Percentiles rank a stretch among this genome's conserved stretches.
phyloP scores from a whole-genome alignment of 345 rosid genomes.

The Eucalyptus tenuipes region DNA sequence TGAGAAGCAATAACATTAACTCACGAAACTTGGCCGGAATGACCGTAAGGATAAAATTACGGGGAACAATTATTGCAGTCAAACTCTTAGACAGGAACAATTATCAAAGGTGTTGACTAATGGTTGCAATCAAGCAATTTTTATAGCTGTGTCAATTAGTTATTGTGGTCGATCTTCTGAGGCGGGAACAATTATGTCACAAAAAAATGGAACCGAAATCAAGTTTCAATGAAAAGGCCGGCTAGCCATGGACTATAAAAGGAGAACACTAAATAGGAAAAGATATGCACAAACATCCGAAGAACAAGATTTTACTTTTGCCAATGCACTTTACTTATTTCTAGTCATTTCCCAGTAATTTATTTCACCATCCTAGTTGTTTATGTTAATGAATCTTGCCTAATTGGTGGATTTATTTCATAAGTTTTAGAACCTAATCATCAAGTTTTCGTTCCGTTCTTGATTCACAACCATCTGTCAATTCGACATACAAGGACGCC shows the following conservation, averaged over 20 bases:
- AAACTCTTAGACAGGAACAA: too few species aligned
- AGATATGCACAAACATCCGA: neutral
- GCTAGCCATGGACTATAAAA: neutral
- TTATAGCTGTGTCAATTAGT: too few species aligned
- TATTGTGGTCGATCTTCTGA: too few species aligned
- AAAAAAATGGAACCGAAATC: neutral
- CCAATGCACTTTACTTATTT: neutral
- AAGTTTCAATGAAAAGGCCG: neutral
- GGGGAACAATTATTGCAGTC: neutral
- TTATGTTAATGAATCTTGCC: neutral
- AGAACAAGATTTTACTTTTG: neutral
- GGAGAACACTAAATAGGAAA: neutral
- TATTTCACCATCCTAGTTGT: neutral
- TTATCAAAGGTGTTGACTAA: neutral
- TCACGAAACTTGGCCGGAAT: neutral
- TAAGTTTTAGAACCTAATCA: neutral
- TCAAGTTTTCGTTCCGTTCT: neutral
- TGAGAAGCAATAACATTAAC: neutral
- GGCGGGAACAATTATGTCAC: too few species aligned
- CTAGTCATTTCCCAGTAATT: neutral
- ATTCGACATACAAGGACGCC: too few species aligned
- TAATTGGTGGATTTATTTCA: neutral
- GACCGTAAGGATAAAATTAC: neutral
- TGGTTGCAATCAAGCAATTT: too few species aligned
- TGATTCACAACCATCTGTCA: too few species aligned